A percentile compares a stretch with the other conserved stretches of the same genome.
phyloP scores from a whole-genome alignment of 495 filamentous ascomycete genomes.

The Aspergillus heteromorphus region DNA sequence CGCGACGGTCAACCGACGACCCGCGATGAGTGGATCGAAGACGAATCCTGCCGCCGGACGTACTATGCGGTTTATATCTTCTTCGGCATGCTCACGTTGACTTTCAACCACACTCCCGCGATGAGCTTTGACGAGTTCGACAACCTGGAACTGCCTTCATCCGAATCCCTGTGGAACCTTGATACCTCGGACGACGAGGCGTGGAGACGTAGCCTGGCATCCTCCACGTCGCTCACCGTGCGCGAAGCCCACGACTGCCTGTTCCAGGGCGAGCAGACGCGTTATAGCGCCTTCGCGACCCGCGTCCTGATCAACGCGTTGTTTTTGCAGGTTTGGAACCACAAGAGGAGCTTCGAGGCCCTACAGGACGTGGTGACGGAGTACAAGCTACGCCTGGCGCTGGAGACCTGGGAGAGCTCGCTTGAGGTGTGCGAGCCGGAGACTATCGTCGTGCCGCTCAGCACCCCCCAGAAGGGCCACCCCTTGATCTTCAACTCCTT shows the following conservation, averaged over 20 bases:
- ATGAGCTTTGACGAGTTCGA: conserved; percentile 99
- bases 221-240: conserved; percentile 72
- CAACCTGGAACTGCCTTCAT: conserved; percentile 83
- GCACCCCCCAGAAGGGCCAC: conserved; percentile 95
- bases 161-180: conserved; percentile 91
- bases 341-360: conserved; percentile 94
- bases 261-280: conserved; percentile 85
- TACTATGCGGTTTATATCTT: conserved; percentile 99
- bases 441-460: conserved; percentile 81
- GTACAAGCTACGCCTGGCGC: conserved; percentile 91
- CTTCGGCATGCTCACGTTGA: conserved; percentile 91
- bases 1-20: conserved; percentile 72
- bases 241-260: conserved; percentile 90
- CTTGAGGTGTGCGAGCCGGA: conserved; percentile 92
- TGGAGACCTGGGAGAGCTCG: conserved; percentile 98
- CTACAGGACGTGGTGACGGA: conserved; percentile 95
- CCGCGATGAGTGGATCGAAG: conserved; percentile 91
- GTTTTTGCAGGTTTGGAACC: conserved; percentile 97
- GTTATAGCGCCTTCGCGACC: conserved; percentile 95
- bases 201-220: conserved; percentile 73
- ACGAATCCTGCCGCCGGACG: conserved; percentile 92
- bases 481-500: conserved; percentile 98
- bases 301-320: conserved; percentile 98
- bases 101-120: conserved; percentile 95
- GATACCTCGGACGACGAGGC: conserved; percentile 70